Base-by-base conservation (phyloP, 2,329 filamentous ascomycete genomes). In the Boeremia exigua region DNA sequence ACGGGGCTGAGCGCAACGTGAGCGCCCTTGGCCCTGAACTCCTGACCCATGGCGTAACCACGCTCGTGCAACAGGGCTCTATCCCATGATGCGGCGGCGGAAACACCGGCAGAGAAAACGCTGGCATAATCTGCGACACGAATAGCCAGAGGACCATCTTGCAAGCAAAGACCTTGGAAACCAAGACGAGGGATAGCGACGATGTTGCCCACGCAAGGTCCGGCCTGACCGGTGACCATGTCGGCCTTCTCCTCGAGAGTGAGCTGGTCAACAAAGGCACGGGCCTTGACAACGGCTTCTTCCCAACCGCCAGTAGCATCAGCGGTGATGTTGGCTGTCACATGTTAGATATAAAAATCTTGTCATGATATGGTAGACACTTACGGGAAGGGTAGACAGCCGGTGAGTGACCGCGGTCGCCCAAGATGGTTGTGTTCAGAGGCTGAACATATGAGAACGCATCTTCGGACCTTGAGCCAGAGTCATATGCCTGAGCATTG, bases 171-270 rank as follows among this genome's bases (percentile, higher is more conserved):
- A 39, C 75, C 76, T 12, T 66, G 68, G 66, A 77, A 78, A 14
- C 70, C 70, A 14, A 78, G 65, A 29, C 75, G 68, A 29, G 70
- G 67, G 36, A 78, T 74, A 45, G 67, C 66, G 57, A 72, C 72
- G 45, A 75, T 75, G 61, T 76, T 71, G 7, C 88, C 68, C 29
- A 88, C 86, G 61, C 90, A 94, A 10, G 69, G 68, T 17, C 70
- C 71, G 29, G 64, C 63, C 87, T 65, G 62, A 39, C 71, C 71
- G 19, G 71, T 74, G 34, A 73, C 68, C 66, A 74, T 72, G 12
- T 69, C 66, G 10, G 70, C 63, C 60, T 74, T 73, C 56, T 74
- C 71, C 11, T 72, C 69, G 2, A 68, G 40, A 4, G 68, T 69
- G 25, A 74, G 62, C 44, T 73, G 61, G 14, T 64, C 63, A 23